Percentiles rank a stretch among this genome's conserved stretches.
Evolutionary conservation across 495 filamentous ascomycete species (phyloP).

Genomic region (Neurospora discreta): DNA sequence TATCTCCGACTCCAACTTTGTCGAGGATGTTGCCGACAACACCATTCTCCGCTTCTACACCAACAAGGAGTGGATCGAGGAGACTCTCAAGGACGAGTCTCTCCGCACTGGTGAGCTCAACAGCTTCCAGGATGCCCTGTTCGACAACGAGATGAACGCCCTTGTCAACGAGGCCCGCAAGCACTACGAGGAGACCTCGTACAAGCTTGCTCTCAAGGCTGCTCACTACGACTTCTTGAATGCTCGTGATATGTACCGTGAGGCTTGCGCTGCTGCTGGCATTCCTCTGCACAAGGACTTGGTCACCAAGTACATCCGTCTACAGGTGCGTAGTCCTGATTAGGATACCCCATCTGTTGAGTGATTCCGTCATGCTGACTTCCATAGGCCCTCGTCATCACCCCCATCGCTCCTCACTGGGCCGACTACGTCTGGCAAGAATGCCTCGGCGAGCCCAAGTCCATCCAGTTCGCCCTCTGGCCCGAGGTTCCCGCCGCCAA

Average conservation of each 20-base stretch:
- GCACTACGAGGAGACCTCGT: slow-evolving; percentile 71
- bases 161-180: slow-evolving; percentile 61
- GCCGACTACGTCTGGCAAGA: slow-evolving; percentile 89
- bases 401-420: slow-evolving; percentile 85
- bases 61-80: slow-evolving; percentile 87
- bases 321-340: slow-evolving; percentile 42
- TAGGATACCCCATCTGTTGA: neutral
- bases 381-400: slow-evolving; percentile 24
- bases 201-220: slow-evolving; percentile 86
- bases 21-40: slow-evolving; percentile 84
- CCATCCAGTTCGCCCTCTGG: slow-evolving; percentile 71
- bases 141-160: slow-evolving; percentile 88
- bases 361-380: slow-evolving; percentile 48
- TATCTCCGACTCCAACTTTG: slow-evolving; percentile 94
- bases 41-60: slow-evolving; percentile 78
- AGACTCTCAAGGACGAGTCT: slow-evolving; percentile 57
- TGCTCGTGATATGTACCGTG: slow-evolving; percentile 85
- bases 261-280: slow-evolving; percentile 58
- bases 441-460: slow-evolving; percentile 61
- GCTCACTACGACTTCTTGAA: slow-evolving; percentile 80
- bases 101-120: slow-evolving; percentile 65
- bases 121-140: slow-evolving; percentile 76
- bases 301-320: slow-evolving; percentile 64
- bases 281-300: slow-evolving; percentile 76
- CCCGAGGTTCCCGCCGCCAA: slow-evolving; percentile 55